A percentile compares a stretch with the other conserved stretches of the same genome.
Evolutionary conservation across 1,139 yeast genomes (phyloP).

Genomic region (Blastobotrys raffinosifermentans): DNA sequence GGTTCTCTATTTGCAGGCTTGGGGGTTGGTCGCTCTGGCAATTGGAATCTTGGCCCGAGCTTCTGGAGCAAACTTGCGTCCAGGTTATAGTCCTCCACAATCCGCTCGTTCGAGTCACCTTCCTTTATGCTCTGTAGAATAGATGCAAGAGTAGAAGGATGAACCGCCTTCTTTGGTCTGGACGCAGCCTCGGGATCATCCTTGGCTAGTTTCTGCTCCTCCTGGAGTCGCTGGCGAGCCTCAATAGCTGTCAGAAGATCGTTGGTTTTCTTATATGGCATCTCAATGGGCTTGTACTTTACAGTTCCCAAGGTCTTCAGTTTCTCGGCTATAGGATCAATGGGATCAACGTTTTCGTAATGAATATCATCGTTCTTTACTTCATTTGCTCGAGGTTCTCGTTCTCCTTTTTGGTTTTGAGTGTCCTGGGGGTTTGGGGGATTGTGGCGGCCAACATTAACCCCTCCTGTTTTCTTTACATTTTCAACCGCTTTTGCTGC

Average conservation of each 20-base stretch:
- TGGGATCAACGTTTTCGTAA: too few species aligned
- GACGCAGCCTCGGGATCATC: not conserved
- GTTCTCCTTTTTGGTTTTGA: not conserved
- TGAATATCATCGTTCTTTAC: not conserved
- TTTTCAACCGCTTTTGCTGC: not conserved
- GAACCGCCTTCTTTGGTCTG: slow-evolving; percentile 1
- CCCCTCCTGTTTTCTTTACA: not conserved
- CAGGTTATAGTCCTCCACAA: slow-evolving; percentile 5
- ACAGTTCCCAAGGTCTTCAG: slow-evolving; percentile 8
- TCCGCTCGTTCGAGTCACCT: slow-evolving; percentile 7
- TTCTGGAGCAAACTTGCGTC: slow-evolving; percentile 4
- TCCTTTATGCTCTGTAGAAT: slow-evolving; percentile 4
- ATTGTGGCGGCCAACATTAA: too few species aligned
- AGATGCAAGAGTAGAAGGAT: slow-evolving; percentile 8
- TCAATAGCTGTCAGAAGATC: slow-evolving; percentile 3
- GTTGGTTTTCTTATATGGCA: slow-evolving; percentile 1
- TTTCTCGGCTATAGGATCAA: slow-evolving; percentile 1
- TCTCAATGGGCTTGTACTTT: slow-evolving; percentile 2
- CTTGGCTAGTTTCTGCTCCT: too few species aligned
- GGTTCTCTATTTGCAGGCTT: too few species aligned
- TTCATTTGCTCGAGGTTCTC: not conserved
- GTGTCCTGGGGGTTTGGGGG: not conserved
- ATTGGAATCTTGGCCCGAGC: slow-evolving; percentile 6
- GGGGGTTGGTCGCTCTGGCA: slow-evolving; percentile 4
- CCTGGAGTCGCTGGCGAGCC: slow-evolving; percentile 3